Evolutionary conservation across 2,329 filamentous ascomycete genomes (phyloP).

Genomic region (Helotiales sp.): DNA sequence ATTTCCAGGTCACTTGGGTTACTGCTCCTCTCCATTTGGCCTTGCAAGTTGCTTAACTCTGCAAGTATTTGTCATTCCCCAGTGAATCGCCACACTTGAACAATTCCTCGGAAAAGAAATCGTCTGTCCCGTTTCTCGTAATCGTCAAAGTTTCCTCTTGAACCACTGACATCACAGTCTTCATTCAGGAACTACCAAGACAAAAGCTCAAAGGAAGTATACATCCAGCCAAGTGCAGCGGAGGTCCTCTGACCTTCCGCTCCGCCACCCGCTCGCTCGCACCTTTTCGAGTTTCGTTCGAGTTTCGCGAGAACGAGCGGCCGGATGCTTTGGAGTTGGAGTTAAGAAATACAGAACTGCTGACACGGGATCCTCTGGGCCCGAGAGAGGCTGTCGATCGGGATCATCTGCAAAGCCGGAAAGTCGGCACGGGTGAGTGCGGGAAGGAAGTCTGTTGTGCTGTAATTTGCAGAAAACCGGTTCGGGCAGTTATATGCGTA

Average conservation of each 20-base stretch:
- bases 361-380: not conserved
- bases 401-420: constrained; percentile 10
- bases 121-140: not conserved
- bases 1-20: too few species aligned
- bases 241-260: constrained; percentile 3
- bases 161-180: not conserved
- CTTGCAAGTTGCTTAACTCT: not conserved
- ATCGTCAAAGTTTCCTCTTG: not conserved
- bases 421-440: not conserved
- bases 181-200: not conserved
- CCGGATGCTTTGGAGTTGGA: not conserved
- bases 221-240: constrained; percentile 4
- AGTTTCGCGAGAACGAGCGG: not conserved
- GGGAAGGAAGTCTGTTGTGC: not conserved
- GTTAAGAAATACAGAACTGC: not conserved
- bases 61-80: not conserved
- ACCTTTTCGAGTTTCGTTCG: not conserved
- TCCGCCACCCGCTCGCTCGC: constrained; percentile 1
- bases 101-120: not conserved
- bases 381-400: constrained; percentile 1
- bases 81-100: not conserved
- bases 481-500: not conserved
- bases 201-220: not conserved
- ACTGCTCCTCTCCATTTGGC: too few species aligned
- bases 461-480: not conserved